Conservation (phyloP, 768 basidiomycete genomes). For the Cystobasidiopsis lactophilus region DNA sequence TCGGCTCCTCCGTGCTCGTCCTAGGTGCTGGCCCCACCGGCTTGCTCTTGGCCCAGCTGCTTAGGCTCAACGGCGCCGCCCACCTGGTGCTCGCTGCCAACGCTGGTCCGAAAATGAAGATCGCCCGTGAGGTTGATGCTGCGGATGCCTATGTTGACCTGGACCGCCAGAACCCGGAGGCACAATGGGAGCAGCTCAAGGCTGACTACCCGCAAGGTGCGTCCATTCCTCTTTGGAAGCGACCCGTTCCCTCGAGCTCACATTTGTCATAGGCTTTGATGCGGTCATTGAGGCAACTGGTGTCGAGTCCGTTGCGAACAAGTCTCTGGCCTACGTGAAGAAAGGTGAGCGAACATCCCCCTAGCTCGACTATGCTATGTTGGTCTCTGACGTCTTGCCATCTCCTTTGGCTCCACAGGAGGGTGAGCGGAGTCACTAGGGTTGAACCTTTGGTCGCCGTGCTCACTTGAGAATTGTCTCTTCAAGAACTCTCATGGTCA, state of each 20-base stretch:
- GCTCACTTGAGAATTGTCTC: too few relatives aligned
- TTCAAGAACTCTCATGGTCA: too few relatives aligned
- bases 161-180: constrained; percentile 46
- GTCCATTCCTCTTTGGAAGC: background rate
- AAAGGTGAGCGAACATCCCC: constrained; percentile 31
- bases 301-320: constrained; percentile 64
- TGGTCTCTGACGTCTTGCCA: too few relatives aligned
- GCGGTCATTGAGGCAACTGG: constrained; percentile 62
- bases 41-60: constrained; percentile 66
- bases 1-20: constrained; percentile 66
- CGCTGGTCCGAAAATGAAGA: constrained; percentile 73
- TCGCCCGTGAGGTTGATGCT: constrained; percentile 54
- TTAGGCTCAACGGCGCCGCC: constrained; percentile 65
- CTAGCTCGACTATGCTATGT: too few relatives aligned
- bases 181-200: constrained; percentile 62
- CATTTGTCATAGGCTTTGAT: constrained; percentile 38
- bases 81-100: constrained; percentile 59
- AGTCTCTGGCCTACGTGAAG: constrained; percentile 70
- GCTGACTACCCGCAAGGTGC: constrained; percentile 49
- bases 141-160: constrained; percentile 72
- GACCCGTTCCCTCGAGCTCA: too few relatives aligned
- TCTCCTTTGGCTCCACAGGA: too few relatives aligned
- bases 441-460: too few relatives aligned
- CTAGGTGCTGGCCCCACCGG: constrained; percentile 82
- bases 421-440: too few relatives aligned